A percentile compares a stretch with the other conserved stretches of the same genome.
Conservation (phyloP, 1,284 basidiomycete species). For the Caloboletus firmus region DNA sequence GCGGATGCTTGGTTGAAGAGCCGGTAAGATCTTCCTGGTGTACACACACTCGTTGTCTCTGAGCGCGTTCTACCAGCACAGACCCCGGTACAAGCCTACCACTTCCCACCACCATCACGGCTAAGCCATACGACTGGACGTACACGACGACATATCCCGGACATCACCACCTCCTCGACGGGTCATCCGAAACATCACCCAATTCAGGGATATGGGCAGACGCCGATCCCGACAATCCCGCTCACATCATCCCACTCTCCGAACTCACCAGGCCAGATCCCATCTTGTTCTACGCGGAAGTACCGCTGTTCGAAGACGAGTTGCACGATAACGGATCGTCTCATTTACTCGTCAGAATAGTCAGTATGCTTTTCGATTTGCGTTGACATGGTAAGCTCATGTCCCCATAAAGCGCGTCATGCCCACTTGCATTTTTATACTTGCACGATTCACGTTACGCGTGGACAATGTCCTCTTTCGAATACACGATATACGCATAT, state of each 20-base stretch:
- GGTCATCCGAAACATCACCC: constrained; percentile 2
- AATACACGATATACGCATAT: constrained; percentile 87
- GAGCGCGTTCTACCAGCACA: constrained; percentile 38
- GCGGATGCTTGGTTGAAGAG: constrained; percentile 93
- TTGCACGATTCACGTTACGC: constrained; percentile 89
- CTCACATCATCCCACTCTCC: constrained; percentile 74
- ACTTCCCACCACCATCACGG: constrained; percentile 70
- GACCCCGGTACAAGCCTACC: constrained; percentile 62
- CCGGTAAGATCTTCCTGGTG: constrained; percentile 50
- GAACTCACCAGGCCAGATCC: constrained; percentile 89
- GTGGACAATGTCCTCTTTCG: constrained; percentile 96
- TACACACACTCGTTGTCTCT: constrained; percentile 5
- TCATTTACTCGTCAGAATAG: constrained; percentile 78
- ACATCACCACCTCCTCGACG: constrained; percentile 35
- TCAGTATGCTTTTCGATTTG: constrained; percentile 44
- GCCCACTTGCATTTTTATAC: constrained; percentile 93
- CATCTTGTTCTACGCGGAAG: constrained; percentile 92
- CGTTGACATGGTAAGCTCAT: constrained; percentile 1
- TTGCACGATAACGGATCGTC: constrained; percentile 93
- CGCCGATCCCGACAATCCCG: constrained; percentile 51
- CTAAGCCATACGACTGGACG: constrained; percentile 97
- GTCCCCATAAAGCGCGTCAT: constrained; percentile 79
- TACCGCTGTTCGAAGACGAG: constrained; percentile 91
- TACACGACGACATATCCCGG: constrained; percentile 91
- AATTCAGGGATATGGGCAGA: constrained; percentile 44